Base-by-base conservation (phyloP, 768 basidiomycete genomes). In the Cubamyces sp. region DNA sequence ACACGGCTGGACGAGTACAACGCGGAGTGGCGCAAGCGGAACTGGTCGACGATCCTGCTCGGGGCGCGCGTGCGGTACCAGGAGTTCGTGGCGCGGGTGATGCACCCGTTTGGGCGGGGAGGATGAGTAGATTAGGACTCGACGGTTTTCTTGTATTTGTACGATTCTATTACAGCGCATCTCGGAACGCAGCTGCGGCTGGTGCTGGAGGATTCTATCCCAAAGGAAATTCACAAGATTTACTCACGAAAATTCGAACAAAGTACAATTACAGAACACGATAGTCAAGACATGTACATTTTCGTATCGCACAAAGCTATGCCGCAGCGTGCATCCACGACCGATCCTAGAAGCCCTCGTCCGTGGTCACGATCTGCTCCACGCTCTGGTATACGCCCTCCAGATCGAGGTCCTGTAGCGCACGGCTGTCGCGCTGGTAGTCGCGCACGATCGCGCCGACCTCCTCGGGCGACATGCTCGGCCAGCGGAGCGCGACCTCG, bases 401-500 rank as follows among this genome's bases (percentile, higher is more conserved):
- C 70, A 92, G 71, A 18, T 82, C 81, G 23, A 75, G 76, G 23
- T 81, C 83, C 43, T 81, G 83, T 53, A 93, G 78, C 39, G 70
- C 72, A 39, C 84, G 81, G 64, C 86, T 81, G 73, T 92, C 91
- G 9, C 74, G 73, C 59, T 79, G 80, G 67, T 87, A 90, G 71
- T 92, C 90, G 66, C 75, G 73, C 26, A 78, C 74, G 39, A 92
- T 71, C 5, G 79, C 81, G 9, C 85, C 84, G 9, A 88, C 77
- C 69, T 87, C 82, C 47, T 90, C 91, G 9, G 76, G 76, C 5
- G 88, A 83, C 76, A 88, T 81, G 8, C 90, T 89, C 7, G 90
- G 85, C 85, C 90, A 92, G 16, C 91, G 83, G 8, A 88, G 86
- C 15, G 77, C 74, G 21, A 92, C 82, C 67, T 92, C 90, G 11